Percentiles rank a stretch among this genome's conserved stretches.
Conservation (phyloP, 2,329 filamentous ascomycete genomes). For the Colletotrichum gloeosporioides region DNA sequence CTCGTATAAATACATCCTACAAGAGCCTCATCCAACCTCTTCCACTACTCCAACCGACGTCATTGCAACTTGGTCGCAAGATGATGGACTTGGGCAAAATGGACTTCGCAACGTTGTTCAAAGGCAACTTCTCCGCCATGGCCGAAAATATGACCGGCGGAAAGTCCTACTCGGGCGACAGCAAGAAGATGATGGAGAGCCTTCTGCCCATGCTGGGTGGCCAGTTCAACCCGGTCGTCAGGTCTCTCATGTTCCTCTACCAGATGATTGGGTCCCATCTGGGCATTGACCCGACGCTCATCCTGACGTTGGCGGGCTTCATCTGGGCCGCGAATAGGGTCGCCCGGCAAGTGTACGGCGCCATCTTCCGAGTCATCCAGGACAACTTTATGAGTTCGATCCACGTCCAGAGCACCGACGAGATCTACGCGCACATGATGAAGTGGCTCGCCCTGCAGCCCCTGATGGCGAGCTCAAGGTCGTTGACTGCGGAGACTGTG, state of each 20-base stretch:
- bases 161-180: constrained; percentile 1
- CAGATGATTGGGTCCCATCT: constrained; percentile 48
- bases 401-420: constrained; percentile 59
- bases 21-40: neutral
- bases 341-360: constrained; percentile 36
- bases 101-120: constrained; percentile 17
- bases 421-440: constrained; percentile 64
- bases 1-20: neutral
- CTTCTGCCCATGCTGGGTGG: constrained; percentile 20
- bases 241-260: constrained; percentile 41
- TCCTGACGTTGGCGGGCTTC: constrained; percentile 51
- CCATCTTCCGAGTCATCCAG: constrained; percentile 41
- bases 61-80: neutral
- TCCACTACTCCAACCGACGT: neutral
- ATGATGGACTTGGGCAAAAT: constrained; percentile 16
- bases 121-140: constrained; percentile 15
- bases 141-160: constrained; percentile 17
- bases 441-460: constrained; percentile 62
- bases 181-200: constrained; percentile 19
- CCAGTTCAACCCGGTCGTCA: constrained; percentile 23
- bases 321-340: constrained; percentile 51
- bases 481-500: constrained; percentile 60
- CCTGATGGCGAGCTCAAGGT: constrained; percentile 54
- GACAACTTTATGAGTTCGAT: constrained; percentile 57
- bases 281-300: constrained; percentile 53